phyloP scores from a whole-genome alignment of 2,329 filamentous ascomycete species.

The Colletotrichum orbiculare region DNA sequence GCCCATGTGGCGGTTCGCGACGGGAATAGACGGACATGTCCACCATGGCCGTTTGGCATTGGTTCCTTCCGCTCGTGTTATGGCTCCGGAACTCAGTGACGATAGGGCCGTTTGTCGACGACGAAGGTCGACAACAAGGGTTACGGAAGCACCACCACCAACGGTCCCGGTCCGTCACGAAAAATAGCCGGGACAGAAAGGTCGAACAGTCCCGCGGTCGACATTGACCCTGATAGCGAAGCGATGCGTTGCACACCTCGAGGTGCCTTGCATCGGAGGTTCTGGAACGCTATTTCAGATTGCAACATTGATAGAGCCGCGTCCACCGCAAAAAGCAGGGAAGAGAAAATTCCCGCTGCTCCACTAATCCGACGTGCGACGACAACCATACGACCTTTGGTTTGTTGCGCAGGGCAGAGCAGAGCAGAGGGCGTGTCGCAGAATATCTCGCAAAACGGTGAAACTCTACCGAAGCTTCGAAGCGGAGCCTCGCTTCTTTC shows the following conservation, averaged over 20 bases:
- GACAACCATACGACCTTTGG: background rate
- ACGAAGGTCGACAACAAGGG: background rate
- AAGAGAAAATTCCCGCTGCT: slow-evolving; percentile 17
- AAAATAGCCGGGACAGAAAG: slow-evolving; percentile 32
- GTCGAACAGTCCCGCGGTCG: slow-evolving; percentile 8
- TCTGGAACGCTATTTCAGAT: slow-evolving; percentile 14
- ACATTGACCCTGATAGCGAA: slow-evolving; percentile 15
- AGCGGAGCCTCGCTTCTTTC: slow-evolving; percentile 18
- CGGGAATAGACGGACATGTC: too few relatives aligned
- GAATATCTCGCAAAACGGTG: background rate
- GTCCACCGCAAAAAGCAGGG: slow-evolving; percentile 8
- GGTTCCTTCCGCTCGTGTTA: too few relatives aligned
- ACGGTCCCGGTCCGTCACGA: slow-evolving; percentile 30
- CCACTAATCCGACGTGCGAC: slow-evolving; percentile 17
- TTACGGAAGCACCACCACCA: slow-evolving; percentile 7
- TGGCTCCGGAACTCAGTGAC: too few relatives aligned
- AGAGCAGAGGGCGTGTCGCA: slow-evolving; percentile 13
- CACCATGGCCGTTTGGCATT: too few relatives aligned
- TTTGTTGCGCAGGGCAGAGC: too few relatives aligned
- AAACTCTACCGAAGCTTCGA: slow-evolving; percentile 3
- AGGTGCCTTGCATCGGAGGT: background rate
- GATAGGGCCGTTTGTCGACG: background rate
- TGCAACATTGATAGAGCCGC: slow-evolving; percentile 11
- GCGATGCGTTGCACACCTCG: too few relatives aligned
- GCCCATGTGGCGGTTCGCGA: background rate